phyloP scores from a whole-genome alignment of 768 basidiomycete genomes.

The Tricholoma hemisulphureum region DNA sequence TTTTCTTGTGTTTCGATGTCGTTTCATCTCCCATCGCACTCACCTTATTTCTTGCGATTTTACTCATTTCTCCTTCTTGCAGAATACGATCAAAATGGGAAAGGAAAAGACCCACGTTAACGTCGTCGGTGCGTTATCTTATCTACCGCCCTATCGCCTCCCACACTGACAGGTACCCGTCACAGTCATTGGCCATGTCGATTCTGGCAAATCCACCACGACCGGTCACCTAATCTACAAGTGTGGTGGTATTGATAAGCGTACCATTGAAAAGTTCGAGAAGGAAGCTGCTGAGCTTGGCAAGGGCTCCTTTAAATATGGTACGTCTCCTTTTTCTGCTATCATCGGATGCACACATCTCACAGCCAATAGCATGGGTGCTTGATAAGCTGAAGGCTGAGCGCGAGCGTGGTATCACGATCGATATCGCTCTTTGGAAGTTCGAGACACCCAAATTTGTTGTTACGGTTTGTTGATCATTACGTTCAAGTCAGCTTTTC shows the following conservation, averaged over 20 bases:
- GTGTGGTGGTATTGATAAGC: constrained; percentile 99
- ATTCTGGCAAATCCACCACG: constrained; percentile 99
- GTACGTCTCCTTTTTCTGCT: constrained; percentile 43
- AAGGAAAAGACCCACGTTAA: constrained; percentile 96
- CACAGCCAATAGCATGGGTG: constrained; percentile 80
- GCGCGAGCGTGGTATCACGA: constrained; percentile 99
- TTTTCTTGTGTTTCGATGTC: constrained; percentile 10
- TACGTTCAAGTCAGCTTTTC: constrained; percentile 1
- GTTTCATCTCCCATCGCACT: constrained; percentile 3
- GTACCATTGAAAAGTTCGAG: constrained; percentile 99
- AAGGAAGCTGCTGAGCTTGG: constrained; percentile 99
- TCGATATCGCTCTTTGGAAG: constrained; percentile 99
- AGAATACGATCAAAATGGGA: constrained; percentile 78
- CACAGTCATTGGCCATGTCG: constrained; percentile 96
- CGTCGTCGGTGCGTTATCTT: constrained; percentile 80
- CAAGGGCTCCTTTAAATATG: constrained; percentile 98
- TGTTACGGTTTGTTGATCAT: constrained; percentile 70
- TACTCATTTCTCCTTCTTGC: constrained; percentile 21
- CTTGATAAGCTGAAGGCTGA: constrained; percentile 99
- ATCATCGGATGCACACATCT: constrained; percentile 22
- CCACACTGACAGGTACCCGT: constrained; percentile 30
- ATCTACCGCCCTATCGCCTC: constrained; percentile 18
- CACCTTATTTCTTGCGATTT: constrained; percentile 23
- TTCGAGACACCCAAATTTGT: constrained; percentile 99
- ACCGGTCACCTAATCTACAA: constrained; percentile 99